These are phyloP conservation scores for Ormosia semicastrata DNA, from an alignment of 306 rosid species.

Conservation along the genomic window DNA sequence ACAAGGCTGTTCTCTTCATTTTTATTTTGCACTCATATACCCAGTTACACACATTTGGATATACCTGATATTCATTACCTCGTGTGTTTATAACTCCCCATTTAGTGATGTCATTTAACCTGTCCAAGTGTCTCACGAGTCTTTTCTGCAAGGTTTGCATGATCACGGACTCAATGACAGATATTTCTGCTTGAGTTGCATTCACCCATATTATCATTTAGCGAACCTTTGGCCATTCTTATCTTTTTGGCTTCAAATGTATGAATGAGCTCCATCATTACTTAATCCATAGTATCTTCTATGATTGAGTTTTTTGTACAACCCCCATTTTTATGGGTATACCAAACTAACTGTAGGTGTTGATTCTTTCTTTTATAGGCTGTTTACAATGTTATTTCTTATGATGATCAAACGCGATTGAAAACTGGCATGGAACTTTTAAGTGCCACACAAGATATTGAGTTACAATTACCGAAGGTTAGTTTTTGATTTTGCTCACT, in stretches of 20 bases:
- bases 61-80: neutral
- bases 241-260: neutral
- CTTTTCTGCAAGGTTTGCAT: neutral
- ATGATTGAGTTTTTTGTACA: neutral
- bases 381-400: constrained; percentile 77
- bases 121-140: neutral
- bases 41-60: neutral
- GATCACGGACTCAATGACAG: neutral
- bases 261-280: neutral
- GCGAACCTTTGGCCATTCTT: neutral
- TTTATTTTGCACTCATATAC: neutral
- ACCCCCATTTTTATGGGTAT: neutral
- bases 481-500: constrained; percentile 24
- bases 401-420: constrained; percentile 57
- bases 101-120: neutral
- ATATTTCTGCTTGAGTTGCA: too few relatives aligned
- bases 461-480: constrained; percentile 66
- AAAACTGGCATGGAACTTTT: constrained; percentile 81
- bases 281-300: neutral
- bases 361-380: constrained; percentile 44
- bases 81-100: neutral
- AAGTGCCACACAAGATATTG: constrained; percentile 69
- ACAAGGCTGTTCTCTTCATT: neutral
- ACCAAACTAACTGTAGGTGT: neutral
- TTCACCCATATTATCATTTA: neutral